Conservation (phyloP, 2,329 filamentous ascomycete genomes). For the Chalara sp. region DNA sequence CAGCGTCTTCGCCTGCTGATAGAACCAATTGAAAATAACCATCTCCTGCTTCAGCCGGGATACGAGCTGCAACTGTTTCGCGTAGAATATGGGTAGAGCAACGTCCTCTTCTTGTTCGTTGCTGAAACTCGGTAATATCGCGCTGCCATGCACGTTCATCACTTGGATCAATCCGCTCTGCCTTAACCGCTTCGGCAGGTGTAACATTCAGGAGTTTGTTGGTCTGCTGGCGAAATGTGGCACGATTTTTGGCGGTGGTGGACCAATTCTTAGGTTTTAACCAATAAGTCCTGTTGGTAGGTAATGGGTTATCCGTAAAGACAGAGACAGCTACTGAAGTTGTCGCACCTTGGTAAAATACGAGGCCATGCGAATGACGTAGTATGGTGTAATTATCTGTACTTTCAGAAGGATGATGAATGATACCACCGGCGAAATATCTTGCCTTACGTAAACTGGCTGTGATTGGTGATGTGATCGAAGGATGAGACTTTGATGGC, state of each 20-base stretch:
- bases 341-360: neutral
- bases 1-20: neutral
- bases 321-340: neutral
- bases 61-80: neutral
- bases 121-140: neutral
- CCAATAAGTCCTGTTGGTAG: neutral
- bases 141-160: neutral
- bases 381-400: neutral
- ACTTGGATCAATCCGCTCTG: neutral
- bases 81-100: neutral
- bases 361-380: neutral
- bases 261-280: neutral
- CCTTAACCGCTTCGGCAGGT: neutral
- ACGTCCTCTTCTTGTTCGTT: neutral
- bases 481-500: no score
- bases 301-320: neutral
- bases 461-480: no score
- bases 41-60: neutral
- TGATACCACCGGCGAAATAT: neutral
- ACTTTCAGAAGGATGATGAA: neutral
- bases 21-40: neutral
- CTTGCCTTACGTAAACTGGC: neutral
- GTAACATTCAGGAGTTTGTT: neutral
- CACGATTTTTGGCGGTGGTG: neutral
- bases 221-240: neutral